Percentiles rank a stretch among this genome's conserved stretches.
These are phyloP conservation scores for Fusarium austroafricanum DNA, from an alignment of 2,329 filamentous ascomycete genomes.

Conservation along the genomic window DNA sequence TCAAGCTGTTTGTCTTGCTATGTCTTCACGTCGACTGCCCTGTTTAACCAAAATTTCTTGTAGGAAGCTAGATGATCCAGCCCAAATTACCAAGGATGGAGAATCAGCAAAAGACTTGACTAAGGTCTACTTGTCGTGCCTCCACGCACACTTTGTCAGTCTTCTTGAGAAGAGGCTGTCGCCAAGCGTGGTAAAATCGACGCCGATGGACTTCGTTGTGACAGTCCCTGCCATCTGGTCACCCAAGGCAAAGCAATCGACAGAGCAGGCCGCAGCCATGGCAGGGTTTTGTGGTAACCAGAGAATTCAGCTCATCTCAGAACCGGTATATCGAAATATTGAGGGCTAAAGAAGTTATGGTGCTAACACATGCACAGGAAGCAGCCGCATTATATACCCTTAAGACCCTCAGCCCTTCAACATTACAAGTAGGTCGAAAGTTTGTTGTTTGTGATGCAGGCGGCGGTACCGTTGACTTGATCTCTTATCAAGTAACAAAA, in stretches of 20 bases:
- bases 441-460: constrained; percentile 67
- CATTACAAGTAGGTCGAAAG: constrained; percentile 57
- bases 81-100: constrained; percentile 46
- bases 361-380: constrained; percentile 51
- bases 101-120: constrained; percentile 53
- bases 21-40: neutral
- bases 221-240: constrained; percentile 71
- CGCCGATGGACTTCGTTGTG: constrained; percentile 64
- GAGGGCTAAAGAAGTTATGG: neutral
- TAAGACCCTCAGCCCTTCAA: constrained; percentile 56
- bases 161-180: constrained; percentile 58
- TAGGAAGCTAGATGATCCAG: constrained; percentile 53
- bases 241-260: constrained; percentile 64
- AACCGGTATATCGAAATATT: constrained; percentile 53
- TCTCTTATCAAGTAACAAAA: constrained; percentile 62
- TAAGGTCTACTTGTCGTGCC: constrained; percentile 58
- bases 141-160: constrained; percentile 61
- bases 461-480: constrained; percentile 66
- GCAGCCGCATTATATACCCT: constrained; percentile 64
- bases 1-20: constrained; percentile 59
- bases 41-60: constrained; percentile 25
- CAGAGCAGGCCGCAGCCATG: constrained; percentile 54
- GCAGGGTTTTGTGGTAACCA: constrained; percentile 55
- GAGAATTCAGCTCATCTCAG: constrained; percentile 60
- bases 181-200: constrained; percentile 55